These are phyloP conservation scores for Carex cristatella DNA, from an alignment of 176 grass and related monocot species.

Conservation along the genomic window DNA sequence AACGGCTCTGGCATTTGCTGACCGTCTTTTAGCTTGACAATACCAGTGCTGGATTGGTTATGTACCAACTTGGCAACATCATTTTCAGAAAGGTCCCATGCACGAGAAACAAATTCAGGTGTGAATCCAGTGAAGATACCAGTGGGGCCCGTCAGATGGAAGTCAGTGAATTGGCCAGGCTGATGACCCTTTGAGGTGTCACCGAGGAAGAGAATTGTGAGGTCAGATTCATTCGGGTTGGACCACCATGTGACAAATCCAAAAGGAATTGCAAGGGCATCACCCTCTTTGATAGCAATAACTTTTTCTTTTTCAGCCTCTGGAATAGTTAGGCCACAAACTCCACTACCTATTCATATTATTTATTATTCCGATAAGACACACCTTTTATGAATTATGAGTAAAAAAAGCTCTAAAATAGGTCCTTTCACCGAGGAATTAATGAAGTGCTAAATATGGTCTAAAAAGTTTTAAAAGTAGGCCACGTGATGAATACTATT, in stretches of 20 bases:
- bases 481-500: background rate
- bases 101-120: slow-evolving; percentile 60
- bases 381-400: background rate
- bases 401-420: background rate
- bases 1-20: slow-evolving; percentile 39
- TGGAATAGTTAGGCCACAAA: background rate
- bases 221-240: slow-evolving; percentile 45
- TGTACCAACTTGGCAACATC: slow-evolving; percentile 52
- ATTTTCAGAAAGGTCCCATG: slow-evolving; percentile 57
- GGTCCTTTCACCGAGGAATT: background rate
- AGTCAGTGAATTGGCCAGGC: slow-evolving; percentile 71
- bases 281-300: slow-evolving; percentile 58
- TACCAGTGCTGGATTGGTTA: slow-evolving; percentile 37
- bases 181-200: slow-evolving; percentile 89
- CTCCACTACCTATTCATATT: background rate
- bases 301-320: slow-evolving; percentile 61
- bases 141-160: slow-evolving; percentile 45
- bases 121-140: slow-evolving; percentile 87
- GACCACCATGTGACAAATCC: slow-evolving; percentile 84
- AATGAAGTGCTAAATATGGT: no score
- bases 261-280: slow-evolving; percentile 71
- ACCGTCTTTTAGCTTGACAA: slow-evolving; percentile 41
- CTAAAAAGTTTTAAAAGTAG: no score
- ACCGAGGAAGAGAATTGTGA: slow-evolving; percentile 62
- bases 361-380: background rate